Conservation (phyloP, 1,284 basidiomycete genomes). For the Kalmanozyma brasiliensis region DNA sequence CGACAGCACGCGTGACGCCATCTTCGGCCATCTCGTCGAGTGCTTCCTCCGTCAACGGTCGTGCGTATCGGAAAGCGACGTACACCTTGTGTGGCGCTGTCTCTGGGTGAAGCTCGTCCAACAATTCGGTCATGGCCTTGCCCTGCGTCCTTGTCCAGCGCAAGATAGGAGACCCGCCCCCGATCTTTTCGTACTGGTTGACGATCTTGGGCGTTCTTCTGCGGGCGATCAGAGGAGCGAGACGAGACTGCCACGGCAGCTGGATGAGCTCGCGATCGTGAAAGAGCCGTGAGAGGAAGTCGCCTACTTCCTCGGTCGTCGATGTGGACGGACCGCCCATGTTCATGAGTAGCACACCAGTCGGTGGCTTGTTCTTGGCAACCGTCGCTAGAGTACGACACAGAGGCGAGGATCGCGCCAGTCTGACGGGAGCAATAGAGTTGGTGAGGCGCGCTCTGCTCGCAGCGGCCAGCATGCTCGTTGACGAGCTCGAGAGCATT, state of each 20-base stretch:
- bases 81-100: slow-evolving; percentile 97
- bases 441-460: slow-evolving; percentile 19
- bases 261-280: slow-evolving; percentile 95
- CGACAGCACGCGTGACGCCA: slow-evolving; percentile 90
- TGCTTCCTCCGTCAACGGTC: slow-evolving; percentile 86
- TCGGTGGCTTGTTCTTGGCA: slow-evolving; percentile 53
- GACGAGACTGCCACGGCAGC: slow-evolving; percentile 82
- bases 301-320: slow-evolving; percentile 72
- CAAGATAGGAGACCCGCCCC: slow-evolving; percentile 97
- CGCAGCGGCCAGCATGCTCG: slow-evolving; percentile 16
- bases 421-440: slow-evolving; percentile 4
- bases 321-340: slow-evolving; percentile 88
- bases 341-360: slow-evolving; percentile 95
- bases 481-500: slow-evolving; percentile 35
- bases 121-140: slow-evolving; percentile 84
- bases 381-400: slow-evolving; percentile 30
- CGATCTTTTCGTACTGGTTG: slow-evolving; percentile 92
- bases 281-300: slow-evolving; percentile 92
- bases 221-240: slow-evolving; percentile 89
- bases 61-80: slow-evolving; percentile 76
- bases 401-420: slow-evolving; percentile 13
- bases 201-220: slow-evolving; percentile 94
- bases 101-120: slow-evolving; percentile 90
- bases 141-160: slow-evolving; percentile 90
- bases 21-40: slow-evolving; percentile 86